phyloP scores from a whole-genome alignment of 768 basidiomycete species.

The Chalciporus pseudorubinellus region DNA sequence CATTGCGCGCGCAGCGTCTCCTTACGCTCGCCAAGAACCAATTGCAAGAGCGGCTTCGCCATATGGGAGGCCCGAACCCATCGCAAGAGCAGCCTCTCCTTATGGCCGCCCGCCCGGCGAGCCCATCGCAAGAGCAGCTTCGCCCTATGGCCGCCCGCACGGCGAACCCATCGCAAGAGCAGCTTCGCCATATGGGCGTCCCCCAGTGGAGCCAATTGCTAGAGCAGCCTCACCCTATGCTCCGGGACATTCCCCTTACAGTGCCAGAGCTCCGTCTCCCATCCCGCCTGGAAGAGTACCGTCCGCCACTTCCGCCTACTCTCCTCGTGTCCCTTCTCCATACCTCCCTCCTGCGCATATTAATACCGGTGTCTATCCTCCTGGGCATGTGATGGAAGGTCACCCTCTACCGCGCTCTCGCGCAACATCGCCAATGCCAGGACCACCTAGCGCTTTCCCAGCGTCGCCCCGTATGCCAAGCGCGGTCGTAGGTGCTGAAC shows the following conservation, averaged over 20 bases:
- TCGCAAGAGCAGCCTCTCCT: constrained; percentile 32
- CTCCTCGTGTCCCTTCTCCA: constrained; percentile 30
- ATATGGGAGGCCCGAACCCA: constrained; percentile 33
- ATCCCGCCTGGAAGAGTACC: constrained; percentile 22
- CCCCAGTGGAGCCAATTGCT: constrained; percentile 41
- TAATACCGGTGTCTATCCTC: constrained; percentile 45
- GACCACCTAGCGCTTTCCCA: constrained; percentile 32
- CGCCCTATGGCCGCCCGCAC: constrained; percentile 34
- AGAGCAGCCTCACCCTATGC: constrained; percentile 35
- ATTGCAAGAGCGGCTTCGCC: constrained; percentile 24
- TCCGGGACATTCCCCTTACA: constrained; percentile 22
- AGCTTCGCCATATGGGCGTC: constrained; percentile 34
- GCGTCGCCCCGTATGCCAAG: constrained; percentile 29
- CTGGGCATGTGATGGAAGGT: constrained; percentile 57
- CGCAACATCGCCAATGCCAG: constrained; percentile 55
- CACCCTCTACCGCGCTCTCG: constrained; percentile 45
- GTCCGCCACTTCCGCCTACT: constrained; percentile 30
- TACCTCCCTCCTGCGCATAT: constrained; percentile 21
- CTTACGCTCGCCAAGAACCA: constrained; percentile 36
- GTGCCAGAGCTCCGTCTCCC: constrained; percentile 29
- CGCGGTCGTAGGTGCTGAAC: constrained; percentile 21
- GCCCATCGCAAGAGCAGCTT: constrained; percentile 37
- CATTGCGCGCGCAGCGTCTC: constrained; percentile 32
- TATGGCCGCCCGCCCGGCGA: constrained; percentile 35
- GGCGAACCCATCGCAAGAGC: constrained; percentile 39